A percentile compares a stretch with the other conserved stretches of the same genome.
Conservation (phyloP, 169 alveolate species). For the Plasmodium yoelii region DNA sequence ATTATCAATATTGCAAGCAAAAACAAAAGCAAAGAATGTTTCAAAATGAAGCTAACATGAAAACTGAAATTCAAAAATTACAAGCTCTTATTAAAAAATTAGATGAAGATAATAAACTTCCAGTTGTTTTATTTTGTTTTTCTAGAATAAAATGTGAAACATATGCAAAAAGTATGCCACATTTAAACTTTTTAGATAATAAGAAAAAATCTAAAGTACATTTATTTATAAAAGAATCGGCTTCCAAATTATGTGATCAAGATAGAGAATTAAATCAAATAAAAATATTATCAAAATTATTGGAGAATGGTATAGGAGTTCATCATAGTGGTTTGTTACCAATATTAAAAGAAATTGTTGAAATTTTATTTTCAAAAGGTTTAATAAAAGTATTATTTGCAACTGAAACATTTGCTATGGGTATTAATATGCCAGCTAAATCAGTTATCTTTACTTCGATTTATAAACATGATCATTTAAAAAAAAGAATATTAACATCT, state of each 20-base stretch:
- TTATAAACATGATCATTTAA: conserved; percentile 94
- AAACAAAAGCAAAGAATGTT: conserved; percentile 41
- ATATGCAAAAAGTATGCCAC: conserved; percentile 90
- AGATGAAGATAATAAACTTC: conserved; percentile 91
- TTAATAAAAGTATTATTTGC: conserved; percentile 97
- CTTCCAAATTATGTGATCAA: conserved; percentile 83
- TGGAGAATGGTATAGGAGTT: conserved; percentile 97
- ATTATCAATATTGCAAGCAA: conserved; percentile 61
- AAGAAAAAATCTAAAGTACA: conserved; percentile 90
- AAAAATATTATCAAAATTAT: conserved; percentile 84
- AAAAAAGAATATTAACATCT: conserved; percentile 91
- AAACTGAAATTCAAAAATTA: conserved; percentile 89
- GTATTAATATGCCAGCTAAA: conserved; percentile 99
- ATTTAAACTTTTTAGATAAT: conserved; percentile 86
- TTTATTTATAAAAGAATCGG: conserved; percentile 89
- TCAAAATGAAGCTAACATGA: conserved; percentile 77
- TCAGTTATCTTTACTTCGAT: conserved; percentile 96
- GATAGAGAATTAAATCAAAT: conserved; percentile 95
- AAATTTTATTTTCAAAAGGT: conserved; percentile 97
- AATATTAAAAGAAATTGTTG: conserved; percentile 97
- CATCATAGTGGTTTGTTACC: conserved; percentile 99
- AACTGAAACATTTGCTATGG: conserved; percentile 99
- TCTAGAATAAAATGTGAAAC: conserved; percentile 93
- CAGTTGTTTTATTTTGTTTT: conserved; percentile 96
- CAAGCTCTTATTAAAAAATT: conserved; percentile 84